Conservation (phyloP, 1,139 yeast genomes). For the Saccharomyces hybrid region DNA sequence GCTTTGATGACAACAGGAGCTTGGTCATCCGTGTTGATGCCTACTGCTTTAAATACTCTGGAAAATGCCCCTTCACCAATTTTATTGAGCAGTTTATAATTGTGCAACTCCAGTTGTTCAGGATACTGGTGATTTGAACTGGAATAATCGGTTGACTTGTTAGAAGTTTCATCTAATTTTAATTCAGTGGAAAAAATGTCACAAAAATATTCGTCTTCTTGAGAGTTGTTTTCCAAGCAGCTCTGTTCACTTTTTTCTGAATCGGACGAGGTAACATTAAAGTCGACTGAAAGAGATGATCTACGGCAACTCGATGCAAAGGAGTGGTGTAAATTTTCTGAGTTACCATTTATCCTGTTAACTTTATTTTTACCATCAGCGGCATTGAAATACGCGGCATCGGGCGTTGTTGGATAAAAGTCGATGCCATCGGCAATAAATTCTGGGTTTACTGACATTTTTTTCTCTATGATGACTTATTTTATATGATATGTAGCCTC, state of each 20-base stretch:
- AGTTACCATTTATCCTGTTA: not conserved
- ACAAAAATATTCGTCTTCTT: not conserved
- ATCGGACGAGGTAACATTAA: not conserved
- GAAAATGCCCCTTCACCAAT: constrained; percentile 89
- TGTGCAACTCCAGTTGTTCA: constrained; percentile 21
- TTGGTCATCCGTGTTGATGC: not conserved
- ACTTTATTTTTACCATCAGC: not conserved
- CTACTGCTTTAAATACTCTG: constrained; percentile 40
- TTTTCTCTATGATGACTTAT: not conserved
- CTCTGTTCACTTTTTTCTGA: not conserved
- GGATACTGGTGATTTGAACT: constrained; percentile 9
- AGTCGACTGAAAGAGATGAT: not conserved
- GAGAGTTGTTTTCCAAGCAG: not conserved
- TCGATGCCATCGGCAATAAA: not conserved
- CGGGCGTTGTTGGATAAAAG: not conserved
- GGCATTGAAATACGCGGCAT: not conserved
- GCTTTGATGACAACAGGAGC: constrained; percentile 62
- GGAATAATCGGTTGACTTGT: constrained; percentile 1
- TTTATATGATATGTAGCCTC: not conserved
- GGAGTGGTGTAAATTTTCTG: not conserved
- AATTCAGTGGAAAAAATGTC: not conserved
- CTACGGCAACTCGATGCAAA: not conserved
- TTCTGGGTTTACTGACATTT: not conserved
- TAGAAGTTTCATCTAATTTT: not conserved
- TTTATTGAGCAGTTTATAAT: constrained; percentile 32